Evolutionary conservation across 257 asterid species (phyloP).

Genomic region (Capsicum rhomboideum): DNA sequence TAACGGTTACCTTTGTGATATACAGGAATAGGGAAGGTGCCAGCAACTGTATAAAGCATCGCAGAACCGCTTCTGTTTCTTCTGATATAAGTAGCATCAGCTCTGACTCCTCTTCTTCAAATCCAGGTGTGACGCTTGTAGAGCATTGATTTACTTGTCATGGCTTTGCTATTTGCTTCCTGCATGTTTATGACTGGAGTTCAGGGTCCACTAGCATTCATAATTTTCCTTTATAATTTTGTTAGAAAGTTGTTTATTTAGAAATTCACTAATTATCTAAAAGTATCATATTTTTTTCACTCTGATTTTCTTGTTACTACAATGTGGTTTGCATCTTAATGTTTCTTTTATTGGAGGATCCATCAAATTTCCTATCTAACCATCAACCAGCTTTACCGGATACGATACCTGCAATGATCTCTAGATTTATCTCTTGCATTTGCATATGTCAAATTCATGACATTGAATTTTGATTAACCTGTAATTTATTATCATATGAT

Average conservation of each 20-base stretch:
- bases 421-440: conserved; percentile 1
- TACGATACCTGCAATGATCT: neutral
- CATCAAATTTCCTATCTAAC: neutral
- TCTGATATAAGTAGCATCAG: conserved; percentile 83
- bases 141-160: neutral
- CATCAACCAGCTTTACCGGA: neutral
- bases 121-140: conserved; percentile 41
- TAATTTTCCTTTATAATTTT: neutral
- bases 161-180: neutral
- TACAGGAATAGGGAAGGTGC: conserved; percentile 50
- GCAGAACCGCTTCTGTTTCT: conserved; percentile 67
- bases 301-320: neutral
- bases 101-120: conserved; percentile 43
- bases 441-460: neutral
- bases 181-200: neutral
- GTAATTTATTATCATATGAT: neutral
- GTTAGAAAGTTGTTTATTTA: neutral
- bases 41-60: conserved; percentile 43
- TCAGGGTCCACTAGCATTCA: neutral
- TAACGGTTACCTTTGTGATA: conserved; percentile 5
- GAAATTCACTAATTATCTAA: neutral
- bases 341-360: neutral
- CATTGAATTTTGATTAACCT: neutral
- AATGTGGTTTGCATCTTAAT: neutral
- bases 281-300: neutral